Evolutionary conservation across 1,139 yeast genomes (phyloP).

Genomic region (Saccharomyces uvarum): DNA sequence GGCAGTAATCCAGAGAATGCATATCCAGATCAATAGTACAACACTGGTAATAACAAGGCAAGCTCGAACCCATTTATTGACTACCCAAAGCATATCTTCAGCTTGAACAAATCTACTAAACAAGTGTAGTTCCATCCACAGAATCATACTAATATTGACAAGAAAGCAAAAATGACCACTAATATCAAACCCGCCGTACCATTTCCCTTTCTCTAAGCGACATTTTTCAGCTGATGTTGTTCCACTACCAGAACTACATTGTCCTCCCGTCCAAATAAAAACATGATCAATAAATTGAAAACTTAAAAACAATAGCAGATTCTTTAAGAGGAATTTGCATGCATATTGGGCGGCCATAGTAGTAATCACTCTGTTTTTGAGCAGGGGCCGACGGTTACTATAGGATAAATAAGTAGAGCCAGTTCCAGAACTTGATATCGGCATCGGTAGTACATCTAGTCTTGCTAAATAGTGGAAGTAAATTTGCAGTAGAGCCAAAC

Average conservation of each 20-base stretch:
- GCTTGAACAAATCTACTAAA: slow-evolving; percentile 12
- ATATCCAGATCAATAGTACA: slow-evolving; percentile 37
- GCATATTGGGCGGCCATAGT: slow-evolving; percentile 17
- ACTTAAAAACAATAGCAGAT: slow-evolving; percentile 15
- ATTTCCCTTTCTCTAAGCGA: slow-evolving; percentile 31
- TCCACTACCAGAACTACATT: slow-evolving; percentile 21
- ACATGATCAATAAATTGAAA: slow-evolving; percentile 32
- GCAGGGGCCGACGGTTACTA: background rate
- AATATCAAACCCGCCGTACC: slow-evolving; percentile 54
- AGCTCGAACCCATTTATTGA: slow-evolving; percentile 8
- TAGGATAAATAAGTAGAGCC: background rate
- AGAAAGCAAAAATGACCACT: slow-evolving; percentile 59
- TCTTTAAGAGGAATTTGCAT: slow-evolving; percentile 26
- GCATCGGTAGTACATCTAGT: background rate
- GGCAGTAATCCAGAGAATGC: slow-evolving; percentile 46
- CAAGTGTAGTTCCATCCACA: slow-evolving; percentile 35
- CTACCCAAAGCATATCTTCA: slow-evolving; percentile 9
- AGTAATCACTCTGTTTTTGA: background rate
- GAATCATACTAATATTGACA: slow-evolving; percentile 41
- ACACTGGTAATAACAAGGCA: slow-evolving; percentile 9
- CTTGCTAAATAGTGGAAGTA: slow-evolving; percentile 4
- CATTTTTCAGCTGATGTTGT: slow-evolving; percentile 25
- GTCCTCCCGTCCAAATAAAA: slow-evolving; percentile 34
- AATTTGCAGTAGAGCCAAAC: slow-evolving; percentile 14
- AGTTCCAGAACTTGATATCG: background rate